phyloP scores from a whole-genome alignment of 768 basidiomycete species.

The Stropharia rugosoannulata region DNA sequence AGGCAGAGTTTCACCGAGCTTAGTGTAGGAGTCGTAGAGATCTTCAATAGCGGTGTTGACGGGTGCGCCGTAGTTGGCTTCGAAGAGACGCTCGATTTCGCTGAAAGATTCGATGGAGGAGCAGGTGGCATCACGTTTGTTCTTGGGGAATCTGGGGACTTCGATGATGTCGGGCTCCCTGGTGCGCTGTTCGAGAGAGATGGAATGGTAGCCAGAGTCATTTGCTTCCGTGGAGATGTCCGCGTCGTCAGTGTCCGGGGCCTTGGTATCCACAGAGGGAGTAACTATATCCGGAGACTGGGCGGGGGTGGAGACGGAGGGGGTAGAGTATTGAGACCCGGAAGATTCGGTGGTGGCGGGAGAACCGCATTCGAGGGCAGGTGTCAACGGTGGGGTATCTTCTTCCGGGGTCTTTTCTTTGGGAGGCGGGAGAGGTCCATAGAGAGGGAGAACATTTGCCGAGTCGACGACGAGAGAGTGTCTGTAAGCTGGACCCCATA shows the following conservation, averaged over 20 bases:
- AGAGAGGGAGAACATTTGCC: background rate
- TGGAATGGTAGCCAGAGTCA: background rate
- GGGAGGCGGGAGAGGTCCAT: background rate
- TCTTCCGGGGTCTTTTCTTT: background rate
- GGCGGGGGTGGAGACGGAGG: background rate
- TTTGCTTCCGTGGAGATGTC: background rate
- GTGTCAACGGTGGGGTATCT: background rate
- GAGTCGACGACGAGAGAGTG: background rate
- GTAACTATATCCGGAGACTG: background rate
- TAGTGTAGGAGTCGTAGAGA: background rate
- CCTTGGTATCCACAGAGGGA: too few species aligned
- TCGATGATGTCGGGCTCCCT: background rate
- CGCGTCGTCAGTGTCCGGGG: background rate
- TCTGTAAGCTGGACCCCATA: background rate
- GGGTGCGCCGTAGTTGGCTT: constrained; percentile 2
- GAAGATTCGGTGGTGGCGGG: background rate
- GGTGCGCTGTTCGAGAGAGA: background rate
- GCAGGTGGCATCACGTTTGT: background rate
- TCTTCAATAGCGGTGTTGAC: background rate
- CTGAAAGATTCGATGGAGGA: constrained; percentile 4
- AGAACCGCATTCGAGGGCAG: background rate
- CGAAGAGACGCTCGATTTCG: constrained; percentile 2
- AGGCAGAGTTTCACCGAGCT: background rate
- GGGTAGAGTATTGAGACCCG: background rate
- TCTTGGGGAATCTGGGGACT: background rate